These are phyloP conservation scores for Trichosporon sp. DNA, from an alignment of 1,284 basidiomycete genomes.

Conservation along the genomic window DNA sequence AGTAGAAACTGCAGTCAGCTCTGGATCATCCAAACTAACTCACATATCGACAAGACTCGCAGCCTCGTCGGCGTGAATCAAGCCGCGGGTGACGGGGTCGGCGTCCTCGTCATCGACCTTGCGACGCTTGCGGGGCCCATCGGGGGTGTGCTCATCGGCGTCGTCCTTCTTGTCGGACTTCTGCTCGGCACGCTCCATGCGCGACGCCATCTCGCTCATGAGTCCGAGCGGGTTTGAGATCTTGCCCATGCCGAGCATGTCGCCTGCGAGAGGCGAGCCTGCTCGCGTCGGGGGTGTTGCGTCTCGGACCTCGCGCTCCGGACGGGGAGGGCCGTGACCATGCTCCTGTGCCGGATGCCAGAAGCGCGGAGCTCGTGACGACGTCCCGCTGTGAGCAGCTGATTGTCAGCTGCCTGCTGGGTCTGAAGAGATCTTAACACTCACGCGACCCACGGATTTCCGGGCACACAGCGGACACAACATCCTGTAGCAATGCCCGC, in stretches of 20 bases:
- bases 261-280: conserved; percentile 4
- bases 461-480: conserved; percentile 53
- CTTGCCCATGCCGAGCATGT: conserved; percentile 17
- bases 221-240: conserved; percentile 25
- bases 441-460: conserved; percentile 2
- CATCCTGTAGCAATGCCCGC: conserved; percentile 66
- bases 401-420: background rate
- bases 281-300: background rate
- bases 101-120: conserved; percentile 1
- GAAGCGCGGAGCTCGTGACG: conserved; percentile 2
- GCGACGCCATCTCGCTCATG: conserved; percentile 24
- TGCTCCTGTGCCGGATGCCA: background rate
- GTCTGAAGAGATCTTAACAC: background rate
- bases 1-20: conserved; percentile 56
- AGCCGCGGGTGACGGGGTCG: conserved; percentile 47
- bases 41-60: conserved; percentile 73
- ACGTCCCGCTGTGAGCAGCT: background rate
- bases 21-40: conserved; percentile 26
- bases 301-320: background rate
- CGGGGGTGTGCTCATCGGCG: background rate
- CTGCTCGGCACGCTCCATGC: conserved; percentile 19
- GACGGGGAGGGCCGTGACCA: background rate
- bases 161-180: conserved; percentile 11
- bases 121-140: background rate
- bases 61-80: conserved; percentile 69